A percentile compares a stretch with the other conserved stretches of the same genome.
Conservation (phyloP, 2,329 filamentous ascomycete species). For the Aspergillus sp. region DNA sequence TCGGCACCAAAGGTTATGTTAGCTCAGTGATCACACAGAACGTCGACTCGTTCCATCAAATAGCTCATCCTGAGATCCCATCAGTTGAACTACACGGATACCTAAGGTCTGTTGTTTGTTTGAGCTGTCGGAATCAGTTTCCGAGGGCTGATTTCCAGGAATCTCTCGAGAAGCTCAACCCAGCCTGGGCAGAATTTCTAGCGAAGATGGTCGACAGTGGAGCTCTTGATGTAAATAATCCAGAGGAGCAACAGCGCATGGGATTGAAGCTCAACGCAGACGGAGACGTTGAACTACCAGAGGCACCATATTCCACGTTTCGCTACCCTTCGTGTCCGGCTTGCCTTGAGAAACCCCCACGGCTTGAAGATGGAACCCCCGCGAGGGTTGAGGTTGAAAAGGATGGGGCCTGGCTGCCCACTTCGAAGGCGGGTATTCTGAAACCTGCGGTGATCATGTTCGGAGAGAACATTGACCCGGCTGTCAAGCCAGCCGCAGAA, state of each 20-base stretch:
- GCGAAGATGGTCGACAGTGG: constrained; percentile 69
- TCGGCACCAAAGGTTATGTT: constrained; percentile 72
- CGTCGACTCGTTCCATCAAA: constrained; percentile 88
- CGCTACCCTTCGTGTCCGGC: constrained; percentile 85
- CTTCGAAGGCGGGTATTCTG: constrained; percentile 72
- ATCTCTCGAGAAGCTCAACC: constrained; percentile 76
- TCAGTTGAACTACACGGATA: constrained; percentile 92
- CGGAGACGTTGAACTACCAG: constrained; percentile 86
- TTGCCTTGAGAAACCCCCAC: constrained; percentile 67
- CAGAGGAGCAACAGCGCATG: constrained; percentile 63
- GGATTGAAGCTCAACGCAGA: constrained; percentile 88
- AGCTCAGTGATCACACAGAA: constrained; percentile 87
- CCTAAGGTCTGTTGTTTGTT: constrained; percentile 76
- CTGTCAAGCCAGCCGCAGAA: constrained; percentile 75
- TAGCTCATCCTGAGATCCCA: constrained; percentile 70
- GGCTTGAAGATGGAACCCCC: constrained; percentile 54
- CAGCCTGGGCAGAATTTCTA: constrained; percentile 78
- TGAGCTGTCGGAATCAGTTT: constrained; percentile 71
- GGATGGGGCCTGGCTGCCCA: constrained; percentile 74
- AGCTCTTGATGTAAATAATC: constrained; percentile 75
- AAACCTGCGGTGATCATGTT: constrained; percentile 98
- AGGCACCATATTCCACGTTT: constrained; percentile 85
- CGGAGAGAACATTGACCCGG: constrained; percentile 75
- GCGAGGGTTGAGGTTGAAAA: constrained; percentile 67
- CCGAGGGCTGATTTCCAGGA: constrained; percentile 73